Percentiles rank a stretch among this genome's conserved stretches.
Conservation (phyloP, 2,329 filamentous ascomycete species). For the Sordariomycetes sp. region DNA sequence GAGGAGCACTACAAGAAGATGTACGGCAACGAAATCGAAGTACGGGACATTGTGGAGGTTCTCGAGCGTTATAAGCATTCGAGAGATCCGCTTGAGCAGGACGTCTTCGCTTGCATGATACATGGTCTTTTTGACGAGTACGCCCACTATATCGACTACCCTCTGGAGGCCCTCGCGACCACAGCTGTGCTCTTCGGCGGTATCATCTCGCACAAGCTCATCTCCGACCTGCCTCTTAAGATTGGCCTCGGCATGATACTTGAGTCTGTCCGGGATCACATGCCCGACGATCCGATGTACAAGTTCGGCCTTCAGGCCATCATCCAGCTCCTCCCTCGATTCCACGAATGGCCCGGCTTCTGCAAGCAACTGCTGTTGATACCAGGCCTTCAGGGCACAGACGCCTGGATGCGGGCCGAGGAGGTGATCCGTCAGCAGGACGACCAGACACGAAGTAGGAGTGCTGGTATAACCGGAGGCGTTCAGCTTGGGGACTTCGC, state of each 20-base stretch:
- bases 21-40: constrained; percentile 85
- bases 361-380: constrained; percentile 79
- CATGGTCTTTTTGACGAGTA: constrained; percentile 97
- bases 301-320: constrained; percentile 95
- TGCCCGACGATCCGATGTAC: constrained; percentile 83
- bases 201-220: constrained; percentile 86
- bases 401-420: constrained; percentile 73
- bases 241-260: constrained; percentile 95
- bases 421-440: constrained; percentile 64
- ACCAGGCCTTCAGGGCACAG: constrained; percentile 70
- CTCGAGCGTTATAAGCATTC: constrained; percentile 85
- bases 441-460: constrained; percentile 43
- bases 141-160: constrained; percentile 88
- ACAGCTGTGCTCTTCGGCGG: constrained; percentile 95
- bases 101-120: constrained; percentile 97
- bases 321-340: constrained; percentile 72
- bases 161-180: constrained; percentile 87
- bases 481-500: constrained; percentile 58
- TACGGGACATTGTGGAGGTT: constrained; percentile 74
- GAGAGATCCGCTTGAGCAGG: constrained; percentile 72
- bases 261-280: constrained; percentile 84
- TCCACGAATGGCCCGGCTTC: constrained; percentile 92
- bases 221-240: constrained; percentile 81
- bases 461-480: constrained; percentile 30
- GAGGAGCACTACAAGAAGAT: constrained; percentile 96